Evolutionary conservation across 2,329 filamentous ascomycete genomes (phyloP).

Genomic region (Cordyceps cicadae): DNA sequence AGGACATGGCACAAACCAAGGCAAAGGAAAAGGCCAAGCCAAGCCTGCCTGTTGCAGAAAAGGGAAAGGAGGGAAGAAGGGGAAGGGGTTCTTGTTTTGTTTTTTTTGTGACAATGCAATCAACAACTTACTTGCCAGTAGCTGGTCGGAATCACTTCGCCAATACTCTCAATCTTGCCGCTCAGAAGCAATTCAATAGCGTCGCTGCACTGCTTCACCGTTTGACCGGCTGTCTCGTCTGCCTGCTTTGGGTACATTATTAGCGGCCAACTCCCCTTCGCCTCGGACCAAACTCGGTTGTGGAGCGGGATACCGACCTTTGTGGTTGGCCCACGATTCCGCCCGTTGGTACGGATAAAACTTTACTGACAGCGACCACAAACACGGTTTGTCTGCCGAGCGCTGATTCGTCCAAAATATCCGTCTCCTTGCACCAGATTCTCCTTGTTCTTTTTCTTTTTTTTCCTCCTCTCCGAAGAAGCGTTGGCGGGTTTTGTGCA

Average conservation of each 20-base stretch:
- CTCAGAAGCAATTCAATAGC: background rate
- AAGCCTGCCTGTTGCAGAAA: background rate
- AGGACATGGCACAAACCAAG: background rate
- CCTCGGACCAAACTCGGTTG: constrained; percentile 1
- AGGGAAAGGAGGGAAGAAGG: background rate
- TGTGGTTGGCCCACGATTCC: constrained; percentile 3
- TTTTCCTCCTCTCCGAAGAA: no score
- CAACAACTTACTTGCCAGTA: constrained; percentile 1
- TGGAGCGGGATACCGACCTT: background rate
- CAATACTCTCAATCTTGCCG: background rate
- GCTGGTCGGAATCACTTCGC: background rate
- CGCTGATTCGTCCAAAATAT: background rate
- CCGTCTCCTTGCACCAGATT: background rate
- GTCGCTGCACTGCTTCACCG: background rate
- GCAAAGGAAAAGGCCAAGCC: background rate
- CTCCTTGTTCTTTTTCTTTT: background rate
- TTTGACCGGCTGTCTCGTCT: background rate
- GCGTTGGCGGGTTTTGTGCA: background rate
- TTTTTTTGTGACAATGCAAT: background rate
- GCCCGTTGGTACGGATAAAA: background rate
- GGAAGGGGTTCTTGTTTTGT: no score
- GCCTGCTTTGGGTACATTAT: background rate
- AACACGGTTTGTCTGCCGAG: background rate
- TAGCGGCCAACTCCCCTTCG: background rate
- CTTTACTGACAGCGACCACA: background rate